Base-by-base conservation (phyloP, 73 alveolate species). In the Durusdinium trenchii region DNA sequence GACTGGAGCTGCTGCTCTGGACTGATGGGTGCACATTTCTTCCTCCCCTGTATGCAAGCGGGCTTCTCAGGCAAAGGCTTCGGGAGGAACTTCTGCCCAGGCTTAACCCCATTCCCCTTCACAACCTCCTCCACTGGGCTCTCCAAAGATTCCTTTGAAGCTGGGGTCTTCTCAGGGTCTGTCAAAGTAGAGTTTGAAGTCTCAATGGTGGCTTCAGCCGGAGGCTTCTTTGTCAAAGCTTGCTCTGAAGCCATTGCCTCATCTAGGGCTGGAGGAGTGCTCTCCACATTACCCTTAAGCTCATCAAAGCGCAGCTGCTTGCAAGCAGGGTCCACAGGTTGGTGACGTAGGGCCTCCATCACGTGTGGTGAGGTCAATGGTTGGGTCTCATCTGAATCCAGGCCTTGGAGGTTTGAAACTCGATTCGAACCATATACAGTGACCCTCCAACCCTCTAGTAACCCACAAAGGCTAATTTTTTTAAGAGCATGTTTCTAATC, bases 1-100 rank as follows among this genome's bases (percentile, higher is more conserved):
- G 91, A 47, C 54, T 81, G 91, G 30, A 81, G 67, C 50, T 81
- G 91, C 71, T 81, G 67, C 9, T 46, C 71, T 3, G 91, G 91
- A 28, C 91, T 81, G 67, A 81, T 81, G 23, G 91, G 91, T 0
- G 45, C 91, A 3, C 71, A 81, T 10, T 14, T 47, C 9, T n/a
- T n/a, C n/a, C n/a, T n/a, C n/a, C 50, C 28, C 47, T 30, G 6
- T 47, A 46, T 2, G 38, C 62, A 81, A 23, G 62, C 67, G 4
- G 91, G 91, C 2, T 30, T 23, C 32, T 23, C 36, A 47, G 91
- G 91, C 5, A 81, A 47, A 47, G 91, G 91, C 14, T 62, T 32
- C 35, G 91, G 91, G 6, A 3, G 35, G 40, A 47, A 81, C 30
- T 81, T 47, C 50, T 81, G 6, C 14, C 64, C 87, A n/a, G 51